Conservation (phyloP, 2,329 filamentous ascomycete genomes). For the Aphanoascus verrucosus region DNA sequence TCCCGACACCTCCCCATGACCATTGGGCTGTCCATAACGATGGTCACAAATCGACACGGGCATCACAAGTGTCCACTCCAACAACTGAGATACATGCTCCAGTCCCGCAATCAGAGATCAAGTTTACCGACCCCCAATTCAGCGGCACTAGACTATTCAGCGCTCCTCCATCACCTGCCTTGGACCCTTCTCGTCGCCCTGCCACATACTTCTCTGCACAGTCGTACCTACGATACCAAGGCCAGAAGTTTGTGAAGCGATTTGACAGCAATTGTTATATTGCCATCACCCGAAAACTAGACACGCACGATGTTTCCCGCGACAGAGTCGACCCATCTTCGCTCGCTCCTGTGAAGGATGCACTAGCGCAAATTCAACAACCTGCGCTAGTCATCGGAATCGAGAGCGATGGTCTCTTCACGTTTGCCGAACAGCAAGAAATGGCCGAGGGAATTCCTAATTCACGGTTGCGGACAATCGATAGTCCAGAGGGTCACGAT, state of each 20-base stretch:
- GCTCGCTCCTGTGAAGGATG: constrained; percentile 51
- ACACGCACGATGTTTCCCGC: constrained; percentile 89
- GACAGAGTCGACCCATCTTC: constrained; percentile 46
- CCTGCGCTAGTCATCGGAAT: constrained; percentile 87
- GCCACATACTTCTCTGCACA: constrained; percentile 96
- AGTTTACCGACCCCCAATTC: constrained; percentile 57
- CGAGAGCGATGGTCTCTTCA: constrained; percentile 90
- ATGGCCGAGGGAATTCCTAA: constrained; percentile 71
- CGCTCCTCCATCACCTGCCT: constrained; percentile 29
- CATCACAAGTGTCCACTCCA: constrained; percentile 19
- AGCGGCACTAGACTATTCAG: constrained; percentile 51
- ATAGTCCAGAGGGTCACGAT: constrained; percentile 90
- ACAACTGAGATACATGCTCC: constrained; percentile 16
- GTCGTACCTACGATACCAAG: constrained; percentile 93
- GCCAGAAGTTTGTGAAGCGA: constrained; percentile 87
- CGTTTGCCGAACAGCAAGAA: constrained; percentile 92
- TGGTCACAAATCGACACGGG: constrained; percentile 55
- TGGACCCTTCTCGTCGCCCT: constrained; percentile 30
- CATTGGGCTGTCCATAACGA: constrained; percentile 78
- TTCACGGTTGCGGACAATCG: constrained; percentile 70
- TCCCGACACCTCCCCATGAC: constrained; percentile 53
- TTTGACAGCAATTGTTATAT: constrained; percentile 99
- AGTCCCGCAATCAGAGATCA: constrained; percentile 22
- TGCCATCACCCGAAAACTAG: constrained; percentile 92
- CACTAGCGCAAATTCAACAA: constrained; percentile 72